Evolutionary conservation across 1,139 yeast species (phyloP), one percentile per base, ranked within the genome.

Genomic region (Diutina scorzettiae): DNA sequence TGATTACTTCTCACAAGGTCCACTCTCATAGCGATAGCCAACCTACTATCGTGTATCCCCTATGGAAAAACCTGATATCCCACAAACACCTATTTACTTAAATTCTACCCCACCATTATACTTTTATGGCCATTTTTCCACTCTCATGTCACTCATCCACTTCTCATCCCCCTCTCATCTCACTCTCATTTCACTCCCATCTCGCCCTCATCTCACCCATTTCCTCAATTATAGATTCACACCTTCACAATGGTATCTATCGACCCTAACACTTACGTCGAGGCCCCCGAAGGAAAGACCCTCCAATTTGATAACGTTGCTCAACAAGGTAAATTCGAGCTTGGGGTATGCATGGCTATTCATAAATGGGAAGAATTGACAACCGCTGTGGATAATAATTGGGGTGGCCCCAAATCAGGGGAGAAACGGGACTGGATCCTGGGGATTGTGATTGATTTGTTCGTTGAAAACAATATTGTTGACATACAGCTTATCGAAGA

Each of bases 351-450:
- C 41, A 82, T 89, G 94, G 80, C 84, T 31, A 62, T 91, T 14
- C 76, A 87, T 59, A 72, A 74, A 48, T 91, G 98, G 98, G 94
- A 86, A 47, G 91, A 84, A 39, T 67, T 91, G 44, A 71, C 75
- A 42, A 81, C 85, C 1, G 98, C 98, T 0, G 98, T 93, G n/a
- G 94, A 78, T n/a, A 85, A 84, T 56, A 68, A 71, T 32, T 91
- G 98, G 98, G 99, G 98, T 46, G 99, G 98, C 2, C 77, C 95
- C 14, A 84, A 84, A 40, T 81, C 95, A 11, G 75, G 71, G 1
- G 97, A 85, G 41, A 91, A 91, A 60, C 73, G 99, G 54, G 98
- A 91, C 57, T 93, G 98, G 98, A 71, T 89, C 47, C 78, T 87
- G 3, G 95, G 87, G 4, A 68, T 84, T 17, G 75, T 89, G 2